Conservation (phyloP, 164 flowering plant genomes). For the Stephania yunnanensis region DNA sequence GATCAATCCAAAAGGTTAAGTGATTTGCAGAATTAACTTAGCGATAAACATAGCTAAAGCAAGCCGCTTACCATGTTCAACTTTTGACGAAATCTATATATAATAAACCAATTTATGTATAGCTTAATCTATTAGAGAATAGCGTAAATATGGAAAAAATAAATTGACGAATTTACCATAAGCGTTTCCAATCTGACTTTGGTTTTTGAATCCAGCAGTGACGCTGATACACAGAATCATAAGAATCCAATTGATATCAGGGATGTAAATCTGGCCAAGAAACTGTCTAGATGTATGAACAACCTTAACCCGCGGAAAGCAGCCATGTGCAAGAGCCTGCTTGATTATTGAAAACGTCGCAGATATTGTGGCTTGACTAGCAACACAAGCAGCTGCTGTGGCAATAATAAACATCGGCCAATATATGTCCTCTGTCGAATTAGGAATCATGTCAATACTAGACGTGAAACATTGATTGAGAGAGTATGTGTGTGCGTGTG, state of each 20-base stretch:
- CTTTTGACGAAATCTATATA: not conserved
- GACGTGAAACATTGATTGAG: not conserved
- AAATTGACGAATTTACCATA: conserved; percentile 45
- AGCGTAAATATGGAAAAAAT: not conserved
- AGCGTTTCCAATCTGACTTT: conserved; percentile 88
- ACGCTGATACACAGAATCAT: conserved; percentile 84
- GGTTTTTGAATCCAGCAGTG: conserved; percentile 74
- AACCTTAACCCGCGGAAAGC: conserved; percentile 89
- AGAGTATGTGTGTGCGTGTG: not conserved
- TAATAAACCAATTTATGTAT: not conserved
- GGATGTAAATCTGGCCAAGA: conserved; percentile 78
- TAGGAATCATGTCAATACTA: conserved; percentile 1
- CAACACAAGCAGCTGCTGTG: conserved; percentile 79
- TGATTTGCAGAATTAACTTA: not conserved
- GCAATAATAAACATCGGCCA: conserved; percentile 86
- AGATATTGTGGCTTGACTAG: conserved; percentile 87
- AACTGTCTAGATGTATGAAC: conserved; percentile 75
- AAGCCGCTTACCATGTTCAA: not conserved
- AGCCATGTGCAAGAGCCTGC: conserved; percentile 86
- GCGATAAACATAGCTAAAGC: not conserved
- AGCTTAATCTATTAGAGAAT: not conserved
- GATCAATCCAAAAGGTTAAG: not conserved
- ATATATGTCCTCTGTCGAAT: conserved; percentile 59
- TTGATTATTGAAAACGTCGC: conserved; percentile 88
- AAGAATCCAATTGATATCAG: conserved; percentile 88